These are phyloP conservation scores for Laguncularia racemosa DNA, from an alignment of 345 rosid species.

Conservation along the genomic window DNA sequence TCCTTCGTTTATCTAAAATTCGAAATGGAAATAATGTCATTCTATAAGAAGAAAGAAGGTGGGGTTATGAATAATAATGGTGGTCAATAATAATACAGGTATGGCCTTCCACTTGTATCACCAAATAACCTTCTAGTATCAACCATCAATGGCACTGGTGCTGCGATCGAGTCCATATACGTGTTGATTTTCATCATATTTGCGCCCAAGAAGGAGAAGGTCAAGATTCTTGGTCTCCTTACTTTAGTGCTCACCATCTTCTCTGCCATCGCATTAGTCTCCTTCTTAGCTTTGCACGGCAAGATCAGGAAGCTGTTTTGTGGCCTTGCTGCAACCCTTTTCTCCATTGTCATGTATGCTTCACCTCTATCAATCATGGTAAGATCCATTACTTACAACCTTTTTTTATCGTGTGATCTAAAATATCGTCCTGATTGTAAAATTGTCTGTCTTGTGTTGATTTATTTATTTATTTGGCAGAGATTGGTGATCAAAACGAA, in stretches of 20 bases:
- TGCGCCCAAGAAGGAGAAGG: conserved; percentile 72
- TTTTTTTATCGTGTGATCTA: not conserved
- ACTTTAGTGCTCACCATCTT: conserved; percentile 43
- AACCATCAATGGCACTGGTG: conserved; percentile 80
- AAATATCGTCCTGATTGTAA: not conserved
- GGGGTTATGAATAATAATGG: not conserved
- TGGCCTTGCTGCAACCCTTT: conserved; percentile 72
- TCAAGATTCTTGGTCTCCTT: conserved; percentile 59
- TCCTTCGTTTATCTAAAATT: too few species aligned
- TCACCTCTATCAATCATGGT: conserved; percentile 97
- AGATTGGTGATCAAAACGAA: conserved; percentile 82
- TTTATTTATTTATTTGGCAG: conserved; percentile 21
- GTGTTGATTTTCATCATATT: conserved; percentile 54
- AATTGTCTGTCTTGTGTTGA: not conserved
- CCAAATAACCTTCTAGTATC: conserved; percentile 66
- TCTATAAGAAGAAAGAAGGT: not conserved
- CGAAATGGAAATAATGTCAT: too few species aligned
- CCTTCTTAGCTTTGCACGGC: conserved; percentile 66
- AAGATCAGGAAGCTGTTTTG: conserved; percentile 65
- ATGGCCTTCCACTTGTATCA: conserved; percentile 90
- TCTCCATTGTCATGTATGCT: conserved; percentile 94
- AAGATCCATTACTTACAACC: conserved; percentile 9
- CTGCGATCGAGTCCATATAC: conserved; percentile 56
- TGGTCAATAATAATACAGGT: conserved; percentile 37
- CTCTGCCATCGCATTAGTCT: conserved; percentile 49